Evolutionary conservation across 768 basidiomycete genomes (phyloP).

Genomic region (Tricholoma flavovirens): DNA sequence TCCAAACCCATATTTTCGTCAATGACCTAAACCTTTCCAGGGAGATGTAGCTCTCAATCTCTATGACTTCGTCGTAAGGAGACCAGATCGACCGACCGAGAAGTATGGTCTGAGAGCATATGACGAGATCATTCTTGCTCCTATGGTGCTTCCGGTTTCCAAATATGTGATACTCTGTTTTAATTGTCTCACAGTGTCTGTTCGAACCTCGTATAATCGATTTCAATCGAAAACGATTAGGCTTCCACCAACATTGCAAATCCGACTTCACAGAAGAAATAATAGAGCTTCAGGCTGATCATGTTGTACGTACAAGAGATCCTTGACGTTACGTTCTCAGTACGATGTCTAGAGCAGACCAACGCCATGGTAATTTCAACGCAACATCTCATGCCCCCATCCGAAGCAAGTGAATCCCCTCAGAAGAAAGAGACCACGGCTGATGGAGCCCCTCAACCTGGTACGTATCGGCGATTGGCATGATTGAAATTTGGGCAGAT

Average conservation of each 20-base stretch:
- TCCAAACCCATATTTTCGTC: background rate
- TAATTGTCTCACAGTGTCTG: conserved; percentile 55
- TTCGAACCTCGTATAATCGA: conserved; percentile 94
- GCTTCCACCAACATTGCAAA: conserved; percentile 41
- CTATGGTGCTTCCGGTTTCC: conserved; percentile 59
- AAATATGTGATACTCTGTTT: background rate
- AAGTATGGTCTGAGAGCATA: conserved; percentile 90
- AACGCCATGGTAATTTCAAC: conserved; percentile 90
- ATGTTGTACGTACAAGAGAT: conserved; percentile 35
- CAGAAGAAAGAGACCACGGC: conserved; percentile 11
- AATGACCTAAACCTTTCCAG: conserved; percentile 34
- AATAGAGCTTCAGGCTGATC: conserved; percentile 47
- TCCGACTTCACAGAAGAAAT: conserved; percentile 74
- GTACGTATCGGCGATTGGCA: conserved; percentile 1
- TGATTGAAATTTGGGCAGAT: background rate
- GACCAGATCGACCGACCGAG: conserved; percentile 67
- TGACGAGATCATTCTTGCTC: conserved; percentile 92
- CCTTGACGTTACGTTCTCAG: conserved; percentile 6
- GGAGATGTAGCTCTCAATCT: conserved; percentile 84
- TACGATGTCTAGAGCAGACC: conserved; percentile 45
- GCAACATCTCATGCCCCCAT: conserved; percentile 59
- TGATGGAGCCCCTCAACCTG: conserved; percentile 10
- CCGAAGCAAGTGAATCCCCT: conserved; percentile 18
- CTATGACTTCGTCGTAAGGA: conserved; percentile 84
- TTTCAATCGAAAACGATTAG: conserved; percentile 69